These are phyloP conservation scores for Hypoxylon sp. DNA, from an alignment of 2,329 filamentous ascomycete genomes.

Conservation along the genomic window DNA sequence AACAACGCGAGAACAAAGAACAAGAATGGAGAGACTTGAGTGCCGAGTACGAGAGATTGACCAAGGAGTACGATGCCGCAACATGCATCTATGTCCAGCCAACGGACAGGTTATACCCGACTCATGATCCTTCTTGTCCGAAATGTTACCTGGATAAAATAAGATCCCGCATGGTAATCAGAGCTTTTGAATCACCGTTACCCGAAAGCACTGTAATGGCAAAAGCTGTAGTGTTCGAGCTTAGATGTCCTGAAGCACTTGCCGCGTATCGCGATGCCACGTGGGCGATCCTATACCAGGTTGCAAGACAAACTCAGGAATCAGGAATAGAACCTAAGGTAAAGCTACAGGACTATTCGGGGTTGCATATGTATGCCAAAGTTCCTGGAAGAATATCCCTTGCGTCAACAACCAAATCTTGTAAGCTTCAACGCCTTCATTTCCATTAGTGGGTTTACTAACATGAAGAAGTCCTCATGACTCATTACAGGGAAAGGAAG, in stretches of 20 bases:
- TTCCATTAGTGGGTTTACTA: slow-evolving; percentile 10
- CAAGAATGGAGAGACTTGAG: slow-evolving; percentile 54
- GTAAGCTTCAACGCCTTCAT: slow-evolving; percentile 35
- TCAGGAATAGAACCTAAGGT: slow-evolving; percentile 34
- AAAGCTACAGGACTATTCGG: slow-evolving; percentile 43
- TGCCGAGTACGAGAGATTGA: slow-evolving; percentile 53
- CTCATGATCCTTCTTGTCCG: slow-evolving; percentile 52
- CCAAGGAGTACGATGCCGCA: slow-evolving; percentile 51
- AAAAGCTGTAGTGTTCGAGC: slow-evolving; percentile 60
- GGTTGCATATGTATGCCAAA: slow-evolving; percentile 25
- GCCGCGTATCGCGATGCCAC: slow-evolving; percentile 60
- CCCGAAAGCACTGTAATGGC: slow-evolving; percentile 53
- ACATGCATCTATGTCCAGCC: slow-evolving; percentile 53
- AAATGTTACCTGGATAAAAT: slow-evolving; percentile 55
- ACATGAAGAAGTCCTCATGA: slow-evolving; percentile 52
- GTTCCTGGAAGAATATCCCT: slow-evolving; percentile 39
- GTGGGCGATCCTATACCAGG: slow-evolving; percentile 55
- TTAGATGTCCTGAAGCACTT: slow-evolving; percentile 55
- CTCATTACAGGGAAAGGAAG: slow-evolving; percentile 62
- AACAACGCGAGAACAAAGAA: slow-evolving; percentile 47
- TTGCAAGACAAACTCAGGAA: slow-evolving; percentile 49
- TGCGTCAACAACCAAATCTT: slow-evolving; percentile 36
- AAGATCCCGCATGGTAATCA: slow-evolving; percentile 55
- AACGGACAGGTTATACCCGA: slow-evolving; percentile 36
- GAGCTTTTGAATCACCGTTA: slow-evolving; percentile 59